Conservation (phyloP, 192 early-diverging fungal species). For the Backusella morwellensis region DNA sequence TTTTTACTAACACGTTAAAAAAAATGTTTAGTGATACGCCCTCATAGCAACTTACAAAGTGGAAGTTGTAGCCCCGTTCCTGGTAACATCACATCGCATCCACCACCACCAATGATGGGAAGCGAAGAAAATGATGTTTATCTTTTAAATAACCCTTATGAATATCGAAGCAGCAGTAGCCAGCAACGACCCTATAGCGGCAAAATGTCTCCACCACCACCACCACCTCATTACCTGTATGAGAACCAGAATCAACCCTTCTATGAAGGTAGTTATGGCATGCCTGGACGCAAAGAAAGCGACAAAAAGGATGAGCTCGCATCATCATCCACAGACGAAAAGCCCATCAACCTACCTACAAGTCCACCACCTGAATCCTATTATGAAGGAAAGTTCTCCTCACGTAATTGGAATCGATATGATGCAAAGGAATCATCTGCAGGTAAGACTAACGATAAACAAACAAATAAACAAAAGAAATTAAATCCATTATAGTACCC, state of each 20-base stretch:
- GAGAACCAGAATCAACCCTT: neutral
- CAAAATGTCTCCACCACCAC: neutral
- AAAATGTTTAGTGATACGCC: slow-evolving; percentile 6
- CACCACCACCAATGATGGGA: neutral
- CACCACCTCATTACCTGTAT: neutral
- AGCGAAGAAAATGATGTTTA: slow-evolving; percentile 23
- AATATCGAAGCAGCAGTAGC: slow-evolving; percentile 2
- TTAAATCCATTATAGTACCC: neutral
- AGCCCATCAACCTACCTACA: slow-evolving; percentile 3
- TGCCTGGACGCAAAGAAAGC: neutral
- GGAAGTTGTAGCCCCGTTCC: slow-evolving; percentile 31
- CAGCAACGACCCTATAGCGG: neutral
- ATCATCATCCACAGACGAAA: neutral
- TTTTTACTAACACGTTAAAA: neutral
- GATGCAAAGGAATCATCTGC: neutral
- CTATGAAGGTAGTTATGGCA: neutral
- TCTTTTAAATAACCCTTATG: slow-evolving; percentile 27
- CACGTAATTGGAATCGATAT: neutral
- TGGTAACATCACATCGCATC: neutral
- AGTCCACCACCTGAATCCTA: slow-evolving; percentile 21
- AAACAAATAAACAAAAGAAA: neutral
- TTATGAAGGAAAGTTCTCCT: neutral
- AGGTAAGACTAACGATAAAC: neutral
- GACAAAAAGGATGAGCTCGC: neutral
- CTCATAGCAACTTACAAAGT: slow-evolving; percentile 10